Evolutionary conservation across 768 basidiomycete species (phyloP).

Genomic region (Suillus variegatus): DNA sequence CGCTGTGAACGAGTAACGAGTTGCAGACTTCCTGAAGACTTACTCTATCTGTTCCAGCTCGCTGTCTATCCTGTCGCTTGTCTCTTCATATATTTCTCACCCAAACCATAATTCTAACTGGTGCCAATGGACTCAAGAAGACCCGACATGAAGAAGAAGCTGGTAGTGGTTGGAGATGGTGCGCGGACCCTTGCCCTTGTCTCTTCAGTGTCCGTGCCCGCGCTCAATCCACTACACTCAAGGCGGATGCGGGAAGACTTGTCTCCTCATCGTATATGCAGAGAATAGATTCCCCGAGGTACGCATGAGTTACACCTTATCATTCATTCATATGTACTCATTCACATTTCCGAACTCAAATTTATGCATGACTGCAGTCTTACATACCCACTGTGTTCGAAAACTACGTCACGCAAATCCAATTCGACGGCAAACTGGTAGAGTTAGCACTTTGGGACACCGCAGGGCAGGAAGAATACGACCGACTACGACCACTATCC

Average conservation of each 20-base stretch:
- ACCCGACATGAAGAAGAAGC: constrained; percentile 84
- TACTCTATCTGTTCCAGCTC: neutral
- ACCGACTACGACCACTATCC: constrained; percentile 80
- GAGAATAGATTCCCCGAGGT: constrained; percentile 97
- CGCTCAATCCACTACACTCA: constrained; percentile 29
- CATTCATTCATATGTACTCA: constrained; percentile 9
- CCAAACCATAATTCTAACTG: neutral
- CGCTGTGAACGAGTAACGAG: neutral
- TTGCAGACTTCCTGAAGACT: constrained; percentile 1
- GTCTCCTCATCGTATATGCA: constrained; percentile 94
- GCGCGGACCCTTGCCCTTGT: constrained; percentile 37
- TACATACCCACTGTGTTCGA: constrained; percentile 95
- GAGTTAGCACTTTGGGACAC: constrained; percentile 99
- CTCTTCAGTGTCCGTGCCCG: constrained; percentile 17
- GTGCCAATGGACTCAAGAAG: constrained; percentile 40
- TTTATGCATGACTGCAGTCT: constrained; percentile 47
- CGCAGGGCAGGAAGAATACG: constrained; percentile 96
- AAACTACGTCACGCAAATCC: constrained; percentile 87
- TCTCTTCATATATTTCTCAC: neutral
- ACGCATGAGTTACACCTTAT: constrained; percentile 28
- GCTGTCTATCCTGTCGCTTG: neutral
- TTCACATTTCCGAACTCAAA: constrained; percentile 1
- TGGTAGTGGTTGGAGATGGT: constrained; percentile 90
- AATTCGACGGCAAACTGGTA: constrained; percentile 85
- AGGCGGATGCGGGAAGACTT: constrained; percentile 93